Evolutionary conservation across 73 alveolate species (phyloP).

Genomic region (Paramecium bursaria): DNA sequence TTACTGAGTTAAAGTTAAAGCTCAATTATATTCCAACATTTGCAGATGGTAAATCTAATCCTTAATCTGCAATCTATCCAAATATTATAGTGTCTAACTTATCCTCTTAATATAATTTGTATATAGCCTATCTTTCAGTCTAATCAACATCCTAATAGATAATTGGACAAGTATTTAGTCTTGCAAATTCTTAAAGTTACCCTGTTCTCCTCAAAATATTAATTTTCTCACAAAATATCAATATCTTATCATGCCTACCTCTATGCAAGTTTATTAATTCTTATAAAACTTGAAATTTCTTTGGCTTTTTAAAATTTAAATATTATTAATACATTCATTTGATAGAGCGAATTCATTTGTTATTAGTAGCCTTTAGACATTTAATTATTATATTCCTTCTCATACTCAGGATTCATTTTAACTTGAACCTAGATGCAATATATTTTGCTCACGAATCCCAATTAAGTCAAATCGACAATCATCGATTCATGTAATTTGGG

Average conservation of each 20-base stretch:
- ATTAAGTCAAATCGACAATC: slow-evolving; percentile 56
- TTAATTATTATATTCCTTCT: not conserved
- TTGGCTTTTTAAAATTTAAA: slow-evolving; percentile 21
- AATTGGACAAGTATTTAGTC: slow-evolving; percentile 51
- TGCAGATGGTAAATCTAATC: slow-evolving; percentile 57
- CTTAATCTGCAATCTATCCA: slow-evolving; percentile 53
- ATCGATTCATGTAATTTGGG: slow-evolving; percentile 68
- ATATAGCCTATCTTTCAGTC: slow-evolving; percentile 48
- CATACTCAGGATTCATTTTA: slow-evolving; percentile 47
- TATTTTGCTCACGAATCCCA: slow-evolving; percentile 62
- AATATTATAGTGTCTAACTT: slow-evolving; percentile 22
- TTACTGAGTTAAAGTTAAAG: slow-evolving; percentile 30
- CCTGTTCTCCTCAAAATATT: slow-evolving; percentile 29
- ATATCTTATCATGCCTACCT: slow-evolving; percentile 64
- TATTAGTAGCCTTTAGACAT: not conserved
- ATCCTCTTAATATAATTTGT: slow-evolving; percentile 47
- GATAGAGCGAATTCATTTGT: slow-evolving; percentile 7
- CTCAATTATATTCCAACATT: slow-evolving; percentile 51
- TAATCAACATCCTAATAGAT: slow-evolving; percentile 8
- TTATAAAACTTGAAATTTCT: slow-evolving; percentile 64
- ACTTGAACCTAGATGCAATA: slow-evolving; percentile 57
- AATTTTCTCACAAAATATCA: slow-evolving; percentile 66
- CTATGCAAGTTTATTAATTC: slow-evolving; percentile 45
- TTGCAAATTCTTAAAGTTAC: slow-evolving; percentile 46
- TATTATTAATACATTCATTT: slow-evolving; percentile 52